phyloP scores from a whole-genome alignment of 2,329 filamentous ascomycete species.

The Nectriaceae sp. region DNA sequence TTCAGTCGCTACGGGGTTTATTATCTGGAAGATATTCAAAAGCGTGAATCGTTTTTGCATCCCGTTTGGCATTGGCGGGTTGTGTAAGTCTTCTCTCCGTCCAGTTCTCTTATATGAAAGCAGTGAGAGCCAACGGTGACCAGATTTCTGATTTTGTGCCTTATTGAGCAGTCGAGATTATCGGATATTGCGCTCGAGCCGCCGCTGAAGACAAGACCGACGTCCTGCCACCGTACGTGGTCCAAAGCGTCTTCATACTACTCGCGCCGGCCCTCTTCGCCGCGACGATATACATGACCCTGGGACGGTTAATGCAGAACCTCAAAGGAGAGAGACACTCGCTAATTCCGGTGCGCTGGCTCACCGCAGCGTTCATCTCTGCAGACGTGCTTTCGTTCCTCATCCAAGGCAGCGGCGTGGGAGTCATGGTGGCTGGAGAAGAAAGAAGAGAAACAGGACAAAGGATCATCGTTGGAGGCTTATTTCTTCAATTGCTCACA shows the following conservation, averaged over 20 bases:
- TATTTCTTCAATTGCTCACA: constrained; percentile 58
- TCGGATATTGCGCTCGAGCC: constrained; percentile 41
- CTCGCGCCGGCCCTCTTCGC: constrained; percentile 51
- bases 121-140: not conserved
- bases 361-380: constrained; percentile 56
- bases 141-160: too few species aligned
- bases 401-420: constrained; percentile 47
- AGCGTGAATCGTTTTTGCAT: constrained; percentile 53
- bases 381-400: constrained; percentile 56
- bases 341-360: constrained; percentile 37
- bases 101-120: not conserved
- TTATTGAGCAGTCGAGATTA: constrained; percentile 45
- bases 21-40: constrained; percentile 45
- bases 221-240: constrained; percentile 38
- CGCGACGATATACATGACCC: constrained; percentile 53
- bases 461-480: constrained; percentile 55
- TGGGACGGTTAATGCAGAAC: constrained; percentile 44
- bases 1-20: constrained; percentile 40
- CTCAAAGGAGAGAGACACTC: constrained; percentile 38
- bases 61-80: constrained; percentile 48
- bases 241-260: constrained; percentile 46
- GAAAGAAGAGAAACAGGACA: constrained; percentile 40
- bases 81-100: constrained; percentile 48
- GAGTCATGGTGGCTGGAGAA: constrained; percentile 33
- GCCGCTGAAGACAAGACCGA: constrained; percentile 31